phyloP scores from a whole-genome alignment of 257 asterid species.

The Ophiorrhiza pumila region DNA sequence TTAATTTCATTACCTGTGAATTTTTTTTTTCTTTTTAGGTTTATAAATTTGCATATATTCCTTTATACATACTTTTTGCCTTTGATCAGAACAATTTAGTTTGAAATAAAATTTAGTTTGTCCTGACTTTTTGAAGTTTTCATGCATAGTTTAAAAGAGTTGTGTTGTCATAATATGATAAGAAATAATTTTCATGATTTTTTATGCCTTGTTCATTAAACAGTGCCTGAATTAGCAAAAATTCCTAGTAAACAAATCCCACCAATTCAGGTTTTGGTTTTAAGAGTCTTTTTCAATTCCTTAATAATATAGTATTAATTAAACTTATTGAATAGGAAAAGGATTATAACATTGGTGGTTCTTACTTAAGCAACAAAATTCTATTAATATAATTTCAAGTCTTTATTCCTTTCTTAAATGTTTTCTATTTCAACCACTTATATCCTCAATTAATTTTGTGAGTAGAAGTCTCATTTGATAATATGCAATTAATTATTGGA shows the following conservation, averaged over 20 bases:
- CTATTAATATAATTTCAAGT: background rate
- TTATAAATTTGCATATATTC: background rate
- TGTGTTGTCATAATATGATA: background rate
- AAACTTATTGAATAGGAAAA: background rate
- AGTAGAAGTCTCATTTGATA: background rate
- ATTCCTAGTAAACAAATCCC: background rate
- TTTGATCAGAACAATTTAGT: background rate
- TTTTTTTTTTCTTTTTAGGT: background rate
- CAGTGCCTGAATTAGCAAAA: background rate
- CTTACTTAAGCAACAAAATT: too few relatives aligned
- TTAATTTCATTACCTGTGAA: too few relatives aligned
- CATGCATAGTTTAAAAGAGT: background rate
- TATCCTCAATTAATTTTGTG: background rate
- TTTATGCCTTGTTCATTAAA: background rate
- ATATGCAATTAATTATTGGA: too few relatives aligned
- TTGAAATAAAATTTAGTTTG: background rate
- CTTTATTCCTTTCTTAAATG: background rate
- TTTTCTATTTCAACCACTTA: too few relatives aligned
- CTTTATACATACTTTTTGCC: too few relatives aligned
- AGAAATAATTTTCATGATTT: background rate
- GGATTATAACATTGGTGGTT: background rate
- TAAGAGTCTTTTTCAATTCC: background rate
- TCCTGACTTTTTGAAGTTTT: background rate
- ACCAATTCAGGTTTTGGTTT: background rate
- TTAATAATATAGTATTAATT: background rate